Base-by-base conservation (phyloP, 805 yeast species). In the Candida insectorum region DNA sequence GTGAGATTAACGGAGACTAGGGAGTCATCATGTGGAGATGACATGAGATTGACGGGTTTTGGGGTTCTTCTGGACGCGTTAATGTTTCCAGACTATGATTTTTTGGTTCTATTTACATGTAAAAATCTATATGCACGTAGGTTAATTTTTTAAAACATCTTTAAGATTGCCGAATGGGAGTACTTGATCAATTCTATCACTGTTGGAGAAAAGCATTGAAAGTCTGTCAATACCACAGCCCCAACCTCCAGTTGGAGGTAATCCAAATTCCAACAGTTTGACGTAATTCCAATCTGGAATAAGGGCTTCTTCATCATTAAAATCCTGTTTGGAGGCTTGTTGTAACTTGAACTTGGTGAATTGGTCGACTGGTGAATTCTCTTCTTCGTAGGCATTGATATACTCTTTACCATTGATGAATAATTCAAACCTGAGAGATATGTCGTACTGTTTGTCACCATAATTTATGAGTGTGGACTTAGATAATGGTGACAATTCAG, bases 221-320 rank as follows among this genome's bases (percentile, higher is more conserved):
- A 93, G 57, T 34, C 99, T 60, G 52, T 93, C 99, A 14, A 93
- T 71, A 0, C 99, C 99, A 39, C 95, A 63, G 0, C 98, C 99
- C 85, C 96, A 85, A 0, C 99, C 99, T 2, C 95, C 97, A 3
- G 97, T 91, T 1, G 98, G 98, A 3, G 97, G 97, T 62, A 93
- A 73, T 1, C 96, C 97, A 72, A 81, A 85, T 52, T 86, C 91
- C 89, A 93, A 79, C 11, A 81, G 75, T 26, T 74, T 70, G 1
- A 88, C 75, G 52, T 77, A 93, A 30, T 69, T 68, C 48, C 74
- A 60, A 54, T 93, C 98, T 0, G 94, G 85, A 0, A 81, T 53
- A 23, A 82, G 63, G 4, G 79, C 58, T 40, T 87, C 96, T 4
- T 51, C 47, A 48, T 85, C 94, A 3, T 70, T 58, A 36, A 52